Evolutionary conservation across 2,329 filamentous ascomycete species (phyloP), one percentile per base, ranked within the genome.

Genomic region (Acarospora socialis): DNA sequence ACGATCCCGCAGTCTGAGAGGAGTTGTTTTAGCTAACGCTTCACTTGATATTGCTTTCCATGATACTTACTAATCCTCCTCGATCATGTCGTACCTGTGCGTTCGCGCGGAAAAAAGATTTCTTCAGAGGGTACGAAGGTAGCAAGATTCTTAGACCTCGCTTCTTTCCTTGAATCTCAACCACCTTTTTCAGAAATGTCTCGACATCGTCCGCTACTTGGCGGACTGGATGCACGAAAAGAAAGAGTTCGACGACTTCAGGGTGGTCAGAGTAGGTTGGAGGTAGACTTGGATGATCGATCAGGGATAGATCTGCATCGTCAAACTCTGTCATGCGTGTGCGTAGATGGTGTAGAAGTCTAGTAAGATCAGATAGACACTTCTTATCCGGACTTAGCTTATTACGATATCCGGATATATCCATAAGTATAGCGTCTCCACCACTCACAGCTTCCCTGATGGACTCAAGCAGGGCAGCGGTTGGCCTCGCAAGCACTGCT

Each of bases 61-160:
- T n/a, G n/a, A n/a, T n/a, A n/a, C n/a, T n/a, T n/a, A n/a, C n/a
- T 13, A 70, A 56, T 15, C 68, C 68, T 12, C 70, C 69, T 37
- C 68, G 57, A 43, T 74, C 70, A 40, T 73, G 70, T 19, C 68
- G 56, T 4, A 73, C 68, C 40, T 71, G 67, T 3, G 61, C 56
- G 43, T 72, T 73, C 4, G 64, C 63, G 20, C 68, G 55, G 40
- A 68, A 60, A 2, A 71, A 34, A 4, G 66, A 57, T 43, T 73
- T 73, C 26, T 45, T 42, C n/a, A 65, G 54, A 0, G 68, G 65
- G 38, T 73, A 72, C 1, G 62, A 65, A 3, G 70, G 68, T 1
- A 63, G 46, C 34, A 68, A 58, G 7, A 70, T 41, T 4, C 52
- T 54, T 34, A 56, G 60, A 38, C 54, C 49, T 34, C 50, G 49